Conservation (phyloP, 2,329 filamentous ascomycete genomes). For the Fusarium succisae region DNA sequence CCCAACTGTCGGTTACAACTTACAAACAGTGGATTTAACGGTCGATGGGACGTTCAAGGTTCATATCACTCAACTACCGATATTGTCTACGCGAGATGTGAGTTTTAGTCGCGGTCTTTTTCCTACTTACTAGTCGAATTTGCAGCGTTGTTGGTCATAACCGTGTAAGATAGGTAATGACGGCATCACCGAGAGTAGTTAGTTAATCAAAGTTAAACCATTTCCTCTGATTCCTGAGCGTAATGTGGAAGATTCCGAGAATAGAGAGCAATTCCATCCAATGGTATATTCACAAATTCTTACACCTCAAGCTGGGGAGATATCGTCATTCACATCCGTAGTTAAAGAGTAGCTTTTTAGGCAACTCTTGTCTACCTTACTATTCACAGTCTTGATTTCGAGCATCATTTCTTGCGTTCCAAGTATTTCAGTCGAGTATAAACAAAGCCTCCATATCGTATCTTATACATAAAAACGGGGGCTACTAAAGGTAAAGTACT, state of each 20-base stretch:
- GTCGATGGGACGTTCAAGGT: neutral
- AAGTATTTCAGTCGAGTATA: neutral
- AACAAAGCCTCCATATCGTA: neutral
- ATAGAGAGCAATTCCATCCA: no score
- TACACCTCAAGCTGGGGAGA: neutral
- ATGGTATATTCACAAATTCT: neutral
- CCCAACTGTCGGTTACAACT: neutral
- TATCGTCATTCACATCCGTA: neutral
- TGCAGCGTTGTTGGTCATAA: neutral
- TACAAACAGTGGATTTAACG: neutral
- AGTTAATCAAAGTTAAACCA: neutral
- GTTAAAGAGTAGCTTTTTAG: no score
- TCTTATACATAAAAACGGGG: neutral
- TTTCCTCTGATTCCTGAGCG: neutral
- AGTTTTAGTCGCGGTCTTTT: neutral
- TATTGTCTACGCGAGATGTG: neutral
- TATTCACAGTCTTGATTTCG: neutral
- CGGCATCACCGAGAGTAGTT: neutral
- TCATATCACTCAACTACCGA: neutral
- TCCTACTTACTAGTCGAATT: neutral
- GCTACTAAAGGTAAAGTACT: conserved; percentile 4
- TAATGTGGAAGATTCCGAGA: neutral
- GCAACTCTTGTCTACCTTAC: neutral
- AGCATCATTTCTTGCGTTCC: neutral
- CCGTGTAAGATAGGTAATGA: neutral